Conservation (phyloP, 768 basidiomycete genomes). For the Russula ochroleuca region DNA sequence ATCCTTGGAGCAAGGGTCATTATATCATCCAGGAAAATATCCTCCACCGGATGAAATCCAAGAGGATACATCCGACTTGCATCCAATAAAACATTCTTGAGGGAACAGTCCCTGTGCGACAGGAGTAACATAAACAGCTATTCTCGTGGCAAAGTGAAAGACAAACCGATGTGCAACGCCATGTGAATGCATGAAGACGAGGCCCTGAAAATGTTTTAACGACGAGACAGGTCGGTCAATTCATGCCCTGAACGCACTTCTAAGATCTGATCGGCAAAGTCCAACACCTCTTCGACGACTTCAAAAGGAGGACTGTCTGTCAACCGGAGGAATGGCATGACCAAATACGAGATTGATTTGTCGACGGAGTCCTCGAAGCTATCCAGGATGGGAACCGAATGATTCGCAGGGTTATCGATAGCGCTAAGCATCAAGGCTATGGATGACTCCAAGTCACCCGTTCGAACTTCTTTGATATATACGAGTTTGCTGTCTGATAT, state of each 20-base stretch:
- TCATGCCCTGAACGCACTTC: slow-evolving; percentile 2
- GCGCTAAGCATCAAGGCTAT: slow-evolving; percentile 23
- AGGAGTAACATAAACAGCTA: neutral
- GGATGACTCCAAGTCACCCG: slow-evolving; percentile 19
- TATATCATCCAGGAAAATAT: slow-evolving; percentile 6
- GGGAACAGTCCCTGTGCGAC: slow-evolving; percentile 4
- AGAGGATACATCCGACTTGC: slow-evolving; percentile 10
- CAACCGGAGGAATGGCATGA: slow-evolving; percentile 24
- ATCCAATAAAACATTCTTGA: slow-evolving; percentile 17
- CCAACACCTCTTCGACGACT: slow-evolving; percentile 14
- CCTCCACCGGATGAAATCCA: slow-evolving; percentile 18
- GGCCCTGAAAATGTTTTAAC: slow-evolving; percentile 12
- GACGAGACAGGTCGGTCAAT: neutral
- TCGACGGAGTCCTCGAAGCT: slow-evolving; percentile 8
- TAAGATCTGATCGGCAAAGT: slow-evolving; percentile 22
- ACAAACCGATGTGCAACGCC: slow-evolving; percentile 24
- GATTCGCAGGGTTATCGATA: slow-evolving; percentile 13
- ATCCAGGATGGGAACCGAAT: slow-evolving; percentile 23
- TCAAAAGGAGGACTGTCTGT: slow-evolving; percentile 1
- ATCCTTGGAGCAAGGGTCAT: neutral
- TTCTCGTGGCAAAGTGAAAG: neutral
- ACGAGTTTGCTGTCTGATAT: slow-evolving; percentile 32
- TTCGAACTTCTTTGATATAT: slow-evolving; percentile 32
- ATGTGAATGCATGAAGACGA: slow-evolving; percentile 23
- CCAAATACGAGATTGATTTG: slow-evolving; percentile 15